Evolutionary conservation across 805 yeast genomes (phyloP).

Genomic region (Lachancea meyersii): DNA sequence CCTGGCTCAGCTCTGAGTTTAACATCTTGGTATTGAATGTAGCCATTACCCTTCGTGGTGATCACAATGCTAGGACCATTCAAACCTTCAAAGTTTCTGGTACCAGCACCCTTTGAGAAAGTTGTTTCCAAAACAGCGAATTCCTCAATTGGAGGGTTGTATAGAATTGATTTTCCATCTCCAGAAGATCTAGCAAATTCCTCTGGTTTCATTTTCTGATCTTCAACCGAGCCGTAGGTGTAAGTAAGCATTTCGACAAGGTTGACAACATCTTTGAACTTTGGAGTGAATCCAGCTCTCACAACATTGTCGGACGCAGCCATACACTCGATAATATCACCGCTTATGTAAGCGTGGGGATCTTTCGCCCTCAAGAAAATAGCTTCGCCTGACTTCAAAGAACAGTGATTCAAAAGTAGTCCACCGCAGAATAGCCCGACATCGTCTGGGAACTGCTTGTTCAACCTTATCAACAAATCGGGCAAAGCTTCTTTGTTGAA

Average conservation of each 20-base stretch:
- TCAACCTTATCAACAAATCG: constrained; percentile 65
- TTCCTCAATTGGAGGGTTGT: constrained; percentile 96
- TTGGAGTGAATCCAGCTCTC: constrained; percentile 99
- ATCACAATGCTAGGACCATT: constrained; percentile 87
- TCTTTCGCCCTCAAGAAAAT: constrained; percentile 95
- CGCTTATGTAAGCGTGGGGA: constrained; percentile 95
- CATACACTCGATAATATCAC: constrained; percentile 99
- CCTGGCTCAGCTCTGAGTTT: constrained; percentile 58
- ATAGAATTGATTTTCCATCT: constrained; percentile 59
- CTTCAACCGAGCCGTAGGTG: constrained; percentile 79
- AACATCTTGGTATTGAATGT: constrained; percentile 38
- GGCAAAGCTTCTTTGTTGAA: constrained; percentile 55
- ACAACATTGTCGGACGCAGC: constrained; percentile 98
- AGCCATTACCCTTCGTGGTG: constrained; percentile 76
- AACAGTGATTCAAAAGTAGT: constrained; percentile 81
- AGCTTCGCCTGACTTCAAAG: constrained; percentile 83
- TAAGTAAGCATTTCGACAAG: constrained; percentile 89
- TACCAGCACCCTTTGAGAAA: constrained; percentile 42
- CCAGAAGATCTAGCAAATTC: constrained; percentile 49
- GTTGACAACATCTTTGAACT: constrained; percentile 89
- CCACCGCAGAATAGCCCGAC: constrained; percentile 96
- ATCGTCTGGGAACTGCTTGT: constrained; percentile 87
- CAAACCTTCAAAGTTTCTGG: constrained; percentile 53
- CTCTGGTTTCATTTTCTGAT: constrained; percentile 80
- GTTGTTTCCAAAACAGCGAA: constrained; percentile 86